Conservation (phyloP, 345 rosid species). For the Cardamine resedifolia region DNA sequence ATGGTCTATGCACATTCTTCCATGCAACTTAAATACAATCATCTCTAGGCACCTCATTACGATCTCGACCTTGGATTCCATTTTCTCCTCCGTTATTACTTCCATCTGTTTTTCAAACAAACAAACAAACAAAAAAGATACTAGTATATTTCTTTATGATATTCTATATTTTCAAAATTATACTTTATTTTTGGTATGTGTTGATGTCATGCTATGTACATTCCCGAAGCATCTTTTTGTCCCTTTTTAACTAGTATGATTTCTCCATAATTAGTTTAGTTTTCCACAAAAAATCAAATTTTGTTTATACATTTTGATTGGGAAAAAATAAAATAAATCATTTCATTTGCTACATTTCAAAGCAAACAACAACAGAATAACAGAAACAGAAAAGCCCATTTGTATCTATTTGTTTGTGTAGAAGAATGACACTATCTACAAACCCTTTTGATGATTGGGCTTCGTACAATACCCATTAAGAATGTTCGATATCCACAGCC, state of each 20-base stretch:
- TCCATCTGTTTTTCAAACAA: not conserved
- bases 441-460: not conserved
- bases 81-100: slow-evolving; percentile 3
- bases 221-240: slow-evolving; percentile 25
- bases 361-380: not conserved
- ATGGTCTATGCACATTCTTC: slow-evolving; percentile 42
- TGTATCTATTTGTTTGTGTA: not conserved
- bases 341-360: not conserved
- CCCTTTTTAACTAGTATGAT: slow-evolving; percentile 3
- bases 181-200: slow-evolving; percentile 31
- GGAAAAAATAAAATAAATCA: not conserved
- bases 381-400: not conserved
- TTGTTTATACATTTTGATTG: not conserved
- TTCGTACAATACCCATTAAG: not conserved
- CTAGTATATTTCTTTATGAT: slow-evolving; percentile 13
- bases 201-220: slow-evolving; percentile 33
- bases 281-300: not conserved
- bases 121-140: not conserved
- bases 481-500: not conserved
- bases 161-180: not conserved
- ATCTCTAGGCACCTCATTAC: slow-evolving; percentile 26
- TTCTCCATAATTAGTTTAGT: not conserved
- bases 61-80: slow-evolving; percentile 38
- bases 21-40: slow-evolving; percentile 27
- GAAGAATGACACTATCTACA: not conserved